phyloP scores from a whole-genome alignment of 768 basidiomycete species.

The Dendrothele bispora region DNA sequence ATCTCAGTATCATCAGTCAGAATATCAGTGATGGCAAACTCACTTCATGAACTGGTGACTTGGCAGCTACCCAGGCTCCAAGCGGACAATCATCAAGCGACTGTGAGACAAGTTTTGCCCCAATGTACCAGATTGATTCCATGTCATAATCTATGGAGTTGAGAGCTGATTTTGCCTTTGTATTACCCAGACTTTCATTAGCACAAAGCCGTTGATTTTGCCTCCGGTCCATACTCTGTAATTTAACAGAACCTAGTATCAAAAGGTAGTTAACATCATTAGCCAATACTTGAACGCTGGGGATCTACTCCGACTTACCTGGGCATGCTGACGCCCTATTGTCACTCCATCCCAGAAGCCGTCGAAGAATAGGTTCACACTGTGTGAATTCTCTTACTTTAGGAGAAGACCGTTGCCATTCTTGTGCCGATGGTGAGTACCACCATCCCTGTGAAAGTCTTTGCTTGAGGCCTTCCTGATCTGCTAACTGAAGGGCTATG shows the following conservation, averaged over 20 bases:
- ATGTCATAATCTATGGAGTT: too few relatives aligned
- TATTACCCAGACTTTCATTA: too few relatives aligned
- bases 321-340: too few relatives aligned
- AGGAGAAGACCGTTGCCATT: neutral
- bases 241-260: too few relatives aligned
- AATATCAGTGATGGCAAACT: neutral
- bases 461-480: slow-evolving; percentile 15
- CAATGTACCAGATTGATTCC: too few relatives aligned
- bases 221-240: too few relatives aligned
- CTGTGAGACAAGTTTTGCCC: too few relatives aligned
- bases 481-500: slow-evolving; percentile 15
- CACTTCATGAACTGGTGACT: neutral
- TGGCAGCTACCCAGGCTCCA: neutral
- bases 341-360: neutral
- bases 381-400: neutral
- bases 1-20: neutral
- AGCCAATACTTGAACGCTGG: too few relatives aligned
- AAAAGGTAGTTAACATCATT: too few relatives aligned
- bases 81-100: neutral
- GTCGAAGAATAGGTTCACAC: neutral
- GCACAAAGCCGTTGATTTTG: too few relatives aligned
- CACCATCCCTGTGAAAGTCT: neutral
- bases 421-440: neutral
- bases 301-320: neutral
- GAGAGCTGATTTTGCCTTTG: too few relatives aligned